A percentile compares a stretch with the other conserved stretches of the same genome.
Evolutionary conservation across 352 stramenopile species (phyloP).

Genomic region (Phytophthora pistaciae): DNA sequence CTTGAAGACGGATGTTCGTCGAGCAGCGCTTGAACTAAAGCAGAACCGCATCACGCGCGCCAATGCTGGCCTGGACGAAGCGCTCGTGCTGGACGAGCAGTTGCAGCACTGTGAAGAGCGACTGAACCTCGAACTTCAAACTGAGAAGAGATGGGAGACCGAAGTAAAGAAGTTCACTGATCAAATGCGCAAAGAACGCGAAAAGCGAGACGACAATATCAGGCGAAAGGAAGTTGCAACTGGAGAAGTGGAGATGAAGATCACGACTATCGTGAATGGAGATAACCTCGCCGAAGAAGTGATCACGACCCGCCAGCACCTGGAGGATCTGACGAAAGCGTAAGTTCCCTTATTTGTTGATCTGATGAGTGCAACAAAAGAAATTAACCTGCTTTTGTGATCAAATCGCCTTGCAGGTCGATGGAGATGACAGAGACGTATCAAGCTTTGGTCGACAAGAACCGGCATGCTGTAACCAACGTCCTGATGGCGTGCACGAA

Average conservation of each 20-base stretch:
- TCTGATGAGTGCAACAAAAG: neutral
- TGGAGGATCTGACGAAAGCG: constrained; percentile 63
- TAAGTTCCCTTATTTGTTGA: constrained; percentile 36
- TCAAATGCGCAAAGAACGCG: constrained; percentile 60
- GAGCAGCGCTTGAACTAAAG: constrained; percentile 63
- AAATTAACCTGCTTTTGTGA: constrained; percentile 13
- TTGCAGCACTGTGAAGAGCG: constrained; percentile 62
- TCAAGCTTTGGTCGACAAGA: constrained; percentile 63
- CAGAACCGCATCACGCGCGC: constrained; percentile 68
- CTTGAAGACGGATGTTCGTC: constrained; percentile 70
- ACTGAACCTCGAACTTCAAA: constrained; percentile 61
- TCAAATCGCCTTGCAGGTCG: constrained; percentile 37
- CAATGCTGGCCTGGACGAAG: constrained; percentile 67
- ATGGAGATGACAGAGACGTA: constrained; percentile 60
- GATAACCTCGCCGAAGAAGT: constrained; percentile 60
- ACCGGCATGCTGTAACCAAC: constrained; percentile 66
- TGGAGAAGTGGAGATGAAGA: constrained; percentile 80
- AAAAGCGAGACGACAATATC: constrained; percentile 50
- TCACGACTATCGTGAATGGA: constrained; percentile 73
- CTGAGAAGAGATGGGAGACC: constrained; percentile 55
- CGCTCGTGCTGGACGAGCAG: constrained; percentile 60
- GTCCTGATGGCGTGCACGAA: constrained; percentile 71
- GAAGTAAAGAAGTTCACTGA: constrained; percentile 68
- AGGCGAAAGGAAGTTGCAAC: constrained; percentile 56
- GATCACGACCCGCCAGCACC: constrained; percentile 42